phyloP scores from a whole-genome alignment of 1,284 basidiomycete species.

The Puccinia sorghi region DNA sequence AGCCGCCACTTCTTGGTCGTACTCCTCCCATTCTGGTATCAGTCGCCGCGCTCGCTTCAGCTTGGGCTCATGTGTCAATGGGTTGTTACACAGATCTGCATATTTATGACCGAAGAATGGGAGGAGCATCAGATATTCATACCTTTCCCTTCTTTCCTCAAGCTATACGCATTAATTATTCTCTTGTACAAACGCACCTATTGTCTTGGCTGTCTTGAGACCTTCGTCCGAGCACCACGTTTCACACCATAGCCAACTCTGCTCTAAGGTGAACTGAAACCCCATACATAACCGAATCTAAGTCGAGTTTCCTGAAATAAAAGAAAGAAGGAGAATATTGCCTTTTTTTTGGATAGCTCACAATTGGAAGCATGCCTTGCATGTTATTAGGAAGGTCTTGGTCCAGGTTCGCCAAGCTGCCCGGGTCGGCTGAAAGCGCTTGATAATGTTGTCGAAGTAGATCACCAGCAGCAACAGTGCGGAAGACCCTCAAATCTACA shows the following conservation, averaged over 20 bases:
- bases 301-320: not conserved
- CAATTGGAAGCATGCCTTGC: constrained; percentile 79
- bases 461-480: constrained; percentile 71
- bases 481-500: constrained; percentile 91
- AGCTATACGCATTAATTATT: not conserved
- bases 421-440: constrained; percentile 84
- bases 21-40: constrained; percentile 95
- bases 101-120: not conserved
- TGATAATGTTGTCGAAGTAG: constrained; percentile 86
- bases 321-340: not conserved
- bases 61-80: constrained; percentile 74
- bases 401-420: constrained; percentile 90
- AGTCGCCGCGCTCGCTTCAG: constrained; percentile 78
- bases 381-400: constrained; percentile 95
- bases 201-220: constrained; percentile 77
- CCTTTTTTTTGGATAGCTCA: constrained; percentile 61
- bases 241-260: constrained; percentile 85
- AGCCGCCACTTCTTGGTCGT: constrained; percentile 65
- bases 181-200: constrained; percentile 65
- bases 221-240: constrained; percentile 75
- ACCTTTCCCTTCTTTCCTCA: constrained; percentile 51
- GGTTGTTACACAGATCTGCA: constrained; percentile 59
- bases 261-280: constrained; percentile 73
- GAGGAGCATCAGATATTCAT: too few relatives aligned
- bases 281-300: not conserved